Evolutionary conservation across 768 basidiomycete species (phyloP).

Genomic region (Hericium coralloides): DNA sequence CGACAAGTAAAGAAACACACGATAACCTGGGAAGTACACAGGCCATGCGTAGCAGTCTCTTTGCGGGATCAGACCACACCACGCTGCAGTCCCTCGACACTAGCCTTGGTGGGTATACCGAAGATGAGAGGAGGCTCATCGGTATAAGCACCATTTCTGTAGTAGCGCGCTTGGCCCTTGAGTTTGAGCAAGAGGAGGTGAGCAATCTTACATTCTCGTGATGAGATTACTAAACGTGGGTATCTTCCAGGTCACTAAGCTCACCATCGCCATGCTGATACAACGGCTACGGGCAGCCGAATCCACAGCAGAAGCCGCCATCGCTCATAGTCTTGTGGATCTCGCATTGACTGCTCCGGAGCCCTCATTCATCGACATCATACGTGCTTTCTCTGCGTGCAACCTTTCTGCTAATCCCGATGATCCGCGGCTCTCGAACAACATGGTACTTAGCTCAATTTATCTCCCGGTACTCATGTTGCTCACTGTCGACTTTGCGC

Average conservation of each 20-base stretch:
- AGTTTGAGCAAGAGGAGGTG: conserved; percentile 82
- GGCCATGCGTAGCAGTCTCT: conserved; percentile 2
- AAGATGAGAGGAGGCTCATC: conserved; percentile 78
- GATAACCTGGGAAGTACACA: conserved; percentile 40
- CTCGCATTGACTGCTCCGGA: conserved; percentile 74
- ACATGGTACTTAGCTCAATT: conserved; percentile 46
- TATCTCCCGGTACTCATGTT: background rate
- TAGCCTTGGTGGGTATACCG: conserved; percentile 58
- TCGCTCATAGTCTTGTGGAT: conserved; percentile 87
- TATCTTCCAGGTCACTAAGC: conserved; percentile 55
- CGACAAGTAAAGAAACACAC: conserved; percentile 68
- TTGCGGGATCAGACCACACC: conserved; percentile 31
- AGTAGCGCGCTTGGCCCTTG: conserved; percentile 79
- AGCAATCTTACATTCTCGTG: background rate
- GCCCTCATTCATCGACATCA: conserved; percentile 73
- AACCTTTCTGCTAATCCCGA: conserved; percentile 84
- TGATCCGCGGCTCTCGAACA: conserved; percentile 82
- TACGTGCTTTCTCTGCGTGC: conserved; percentile 75
- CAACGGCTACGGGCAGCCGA: conserved; percentile 83
- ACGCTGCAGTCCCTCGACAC: conserved; percentile 52
- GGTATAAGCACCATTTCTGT: conserved; percentile 90
- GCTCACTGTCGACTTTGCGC: background rate
- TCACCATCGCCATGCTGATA: conserved; percentile 88
- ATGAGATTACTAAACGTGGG: background rate
- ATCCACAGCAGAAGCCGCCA: conserved; percentile 82